These are phyloP conservation scores for Stephania yunnanensis DNA, from an alignment of 164 flowering plant genomes.

Conservation along the genomic window DNA sequence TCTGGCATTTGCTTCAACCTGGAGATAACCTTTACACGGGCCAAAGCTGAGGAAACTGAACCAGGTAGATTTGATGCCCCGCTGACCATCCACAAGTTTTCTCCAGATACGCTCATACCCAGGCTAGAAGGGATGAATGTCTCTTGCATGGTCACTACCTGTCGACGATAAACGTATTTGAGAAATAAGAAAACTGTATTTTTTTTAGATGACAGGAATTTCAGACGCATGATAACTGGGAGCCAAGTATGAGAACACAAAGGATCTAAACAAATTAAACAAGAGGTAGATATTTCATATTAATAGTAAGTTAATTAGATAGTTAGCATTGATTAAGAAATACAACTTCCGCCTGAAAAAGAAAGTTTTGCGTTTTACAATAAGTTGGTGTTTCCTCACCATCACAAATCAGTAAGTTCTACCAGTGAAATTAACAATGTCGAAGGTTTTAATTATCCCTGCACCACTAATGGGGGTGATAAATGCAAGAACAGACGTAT, in stretches of 20 bases:
- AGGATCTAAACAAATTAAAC: not conserved
- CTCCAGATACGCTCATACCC: conserved; percentile 32
- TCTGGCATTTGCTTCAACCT: conserved; percentile 25
- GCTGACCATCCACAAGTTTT: conserved; percentile 69
- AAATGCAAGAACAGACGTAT: not conserved
- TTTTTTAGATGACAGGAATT: too few species aligned
- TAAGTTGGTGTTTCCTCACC: not conserved
- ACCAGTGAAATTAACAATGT: not conserved
- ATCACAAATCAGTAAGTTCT: not conserved
- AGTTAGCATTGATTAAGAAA: not conserved
- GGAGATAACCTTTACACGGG: conserved; percentile 55
- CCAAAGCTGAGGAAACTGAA: conserved; percentile 32
- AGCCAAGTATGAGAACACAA: not conserved
- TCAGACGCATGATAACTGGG: too few species aligned
- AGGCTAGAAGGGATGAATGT: conserved; percentile 71
- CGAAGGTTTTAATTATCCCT: not conserved
- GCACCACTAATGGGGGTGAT: not conserved
- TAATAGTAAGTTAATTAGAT: too few species aligned
- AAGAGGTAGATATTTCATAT: not conserved
- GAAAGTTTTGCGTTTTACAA: not conserved
- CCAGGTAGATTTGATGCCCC: conserved; percentile 60
- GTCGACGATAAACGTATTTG: conserved; percentile 8
- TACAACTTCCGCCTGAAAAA: not conserved
- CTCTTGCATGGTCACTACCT: conserved; percentile 52
- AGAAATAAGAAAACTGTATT: not conserved